phyloP scores from a whole-genome alignment of 140 eudicot species.

The Erigeron philadelphicus region DNA sequence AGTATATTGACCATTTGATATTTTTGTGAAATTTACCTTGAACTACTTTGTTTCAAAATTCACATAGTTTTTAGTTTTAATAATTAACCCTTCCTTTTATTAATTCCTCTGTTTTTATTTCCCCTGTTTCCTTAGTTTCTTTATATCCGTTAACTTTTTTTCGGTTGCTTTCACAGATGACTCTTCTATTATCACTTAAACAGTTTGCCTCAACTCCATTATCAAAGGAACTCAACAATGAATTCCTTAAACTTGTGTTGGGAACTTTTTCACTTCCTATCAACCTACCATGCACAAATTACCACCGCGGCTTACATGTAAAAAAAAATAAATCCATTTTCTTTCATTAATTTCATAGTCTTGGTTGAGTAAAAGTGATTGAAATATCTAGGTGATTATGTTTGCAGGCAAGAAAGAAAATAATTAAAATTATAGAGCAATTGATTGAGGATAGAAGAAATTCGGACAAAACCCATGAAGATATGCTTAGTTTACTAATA shows the following conservation, averaged over 20 bases:
- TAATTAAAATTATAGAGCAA: constrained; percentile 46
- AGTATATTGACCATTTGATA: too few relatives aligned
- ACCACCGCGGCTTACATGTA: constrained; percentile 69
- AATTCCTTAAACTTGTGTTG: constrained; percentile 74
- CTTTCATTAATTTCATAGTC: neutral
- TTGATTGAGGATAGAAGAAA: constrained; percentile 62
- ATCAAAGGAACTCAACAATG: constrained; percentile 62
- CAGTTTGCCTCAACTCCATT: constrained; percentile 58
- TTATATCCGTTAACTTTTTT: neutral
- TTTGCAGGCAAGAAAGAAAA: constrained; percentile 70
- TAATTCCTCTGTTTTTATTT: too few relatives aligned
- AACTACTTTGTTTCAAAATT: too few relatives aligned
- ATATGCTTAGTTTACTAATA: constrained; percentile 68
- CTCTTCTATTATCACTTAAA: constrained; percentile 75
- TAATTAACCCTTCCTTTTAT: too few relatives aligned
- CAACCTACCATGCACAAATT: constrained; percentile 73
- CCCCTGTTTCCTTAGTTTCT: neutral
- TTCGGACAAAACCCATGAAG: constrained; percentile 40
- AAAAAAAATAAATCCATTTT: neutral
- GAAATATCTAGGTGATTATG: neutral
- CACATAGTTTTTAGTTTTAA: too few relatives aligned
- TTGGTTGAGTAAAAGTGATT: neutral
- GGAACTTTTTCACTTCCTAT: constrained; percentile 92
- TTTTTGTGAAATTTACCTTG: too few relatives aligned
- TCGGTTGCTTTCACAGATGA: constrained; percentile 53